These are phyloP conservation scores for Pyrenophora tritici-repentis DNA, from an alignment of 2,329 filamentous ascomycete genomes.

Conservation along the genomic window DNA sequence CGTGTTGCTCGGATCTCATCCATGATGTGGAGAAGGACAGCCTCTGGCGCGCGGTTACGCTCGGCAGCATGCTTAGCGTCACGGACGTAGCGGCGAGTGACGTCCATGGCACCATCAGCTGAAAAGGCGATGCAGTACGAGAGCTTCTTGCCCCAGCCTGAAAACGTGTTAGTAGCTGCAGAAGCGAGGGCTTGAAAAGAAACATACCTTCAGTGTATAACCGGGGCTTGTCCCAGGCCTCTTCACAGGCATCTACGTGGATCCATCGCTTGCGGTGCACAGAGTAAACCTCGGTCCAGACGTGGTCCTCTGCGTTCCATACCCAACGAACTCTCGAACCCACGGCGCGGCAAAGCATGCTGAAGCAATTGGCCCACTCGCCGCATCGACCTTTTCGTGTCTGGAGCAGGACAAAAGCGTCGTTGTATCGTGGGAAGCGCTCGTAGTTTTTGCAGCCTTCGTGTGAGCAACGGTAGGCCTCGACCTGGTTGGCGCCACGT, in stretches of 20 bases:
- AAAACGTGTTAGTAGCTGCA: slow-evolving; percentile 13
- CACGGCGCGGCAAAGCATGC: slow-evolving; percentile 93
- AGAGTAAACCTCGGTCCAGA: slow-evolving; percentile 98
- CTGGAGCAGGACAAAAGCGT: slow-evolving; percentile 90
- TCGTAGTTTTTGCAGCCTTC: slow-evolving; percentile 77
- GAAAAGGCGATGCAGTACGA: slow-evolving; percentile 97
- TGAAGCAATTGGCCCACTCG: slow-evolving; percentile 99
- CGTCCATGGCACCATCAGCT: slow-evolving; percentile 76
- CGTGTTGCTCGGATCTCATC: slow-evolving; percentile 87
- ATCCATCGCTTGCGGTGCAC: slow-evolving; percentile 92
- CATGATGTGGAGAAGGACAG: slow-evolving; percentile 88
- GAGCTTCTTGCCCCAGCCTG: slow-evolving; percentile 92
- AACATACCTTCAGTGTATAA: slow-evolving; percentile 81
- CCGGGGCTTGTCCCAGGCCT: slow-evolving; percentile 90
- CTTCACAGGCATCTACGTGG: slow-evolving; percentile 95
- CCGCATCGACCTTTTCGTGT: slow-evolving; percentile 84
- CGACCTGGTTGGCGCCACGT: slow-evolving; percentile 83
- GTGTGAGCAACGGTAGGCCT: slow-evolving; percentile 86
- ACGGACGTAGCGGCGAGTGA: slow-evolving; percentile 71
- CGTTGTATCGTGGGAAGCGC: slow-evolving; percentile 90
- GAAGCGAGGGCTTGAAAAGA: not conserved
- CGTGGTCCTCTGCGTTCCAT: slow-evolving; percentile 96
- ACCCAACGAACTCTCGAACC: slow-evolving; percentile 93
- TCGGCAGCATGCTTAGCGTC: slow-evolving; percentile 74
- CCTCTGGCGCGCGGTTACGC: slow-evolving; percentile 80